Evolutionary conservation across 202 grass and related monocot species (phyloP), one percentile per base, ranked within the genome.

Genomic region (Musa balbisiana): DNA sequence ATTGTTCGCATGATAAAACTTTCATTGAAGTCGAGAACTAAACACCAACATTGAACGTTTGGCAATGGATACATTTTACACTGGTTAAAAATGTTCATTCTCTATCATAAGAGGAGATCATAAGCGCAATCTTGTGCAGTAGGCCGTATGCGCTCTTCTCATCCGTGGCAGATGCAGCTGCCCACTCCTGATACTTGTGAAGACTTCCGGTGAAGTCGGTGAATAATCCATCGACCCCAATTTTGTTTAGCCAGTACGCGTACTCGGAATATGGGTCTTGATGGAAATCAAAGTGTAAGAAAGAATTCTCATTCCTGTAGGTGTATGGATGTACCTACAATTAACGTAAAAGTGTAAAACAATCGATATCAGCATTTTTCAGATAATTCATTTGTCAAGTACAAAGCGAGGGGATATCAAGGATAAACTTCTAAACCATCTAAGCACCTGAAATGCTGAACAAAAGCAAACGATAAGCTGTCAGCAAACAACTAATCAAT

Each of bases 241-340:
- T 82, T 9, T 29, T 87, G 24, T 84, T 87, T 86, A 99, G 80
- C 95, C 91, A 99, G 80, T 92, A 99, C 71, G 81, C 77, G 33
- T 87, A 99, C 72, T 99, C 91, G 9, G 17, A 66, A 64, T 88
- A 94, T 21, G 91, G 95, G 76, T 99, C 95, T 70, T 92, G 87
- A 79, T 90, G 86, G 49, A 95, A 95, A 83, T 99, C 80, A 49
- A 94, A 90, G 75, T 99, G 95, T 74, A 99, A 83, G 78, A 87
- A 99, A 53, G 67, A 50, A 78, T 99, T 90, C 87, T 94, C 95
- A 1, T 99, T 99, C 65, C 95, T 94, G 79, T 90, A 99, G 15
- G 95, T 94, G 59, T 94, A 99, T 51, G 89, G 91, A 76, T 99
- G 95, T 51, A 92, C 87, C 95, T 99, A 80, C 73, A 82, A 81